Evolutionary conservation across 768 basidiomycete species (phyloP), one percentile per base, ranked within the genome.

Genomic region (Lactarius hatsudake): DNA sequence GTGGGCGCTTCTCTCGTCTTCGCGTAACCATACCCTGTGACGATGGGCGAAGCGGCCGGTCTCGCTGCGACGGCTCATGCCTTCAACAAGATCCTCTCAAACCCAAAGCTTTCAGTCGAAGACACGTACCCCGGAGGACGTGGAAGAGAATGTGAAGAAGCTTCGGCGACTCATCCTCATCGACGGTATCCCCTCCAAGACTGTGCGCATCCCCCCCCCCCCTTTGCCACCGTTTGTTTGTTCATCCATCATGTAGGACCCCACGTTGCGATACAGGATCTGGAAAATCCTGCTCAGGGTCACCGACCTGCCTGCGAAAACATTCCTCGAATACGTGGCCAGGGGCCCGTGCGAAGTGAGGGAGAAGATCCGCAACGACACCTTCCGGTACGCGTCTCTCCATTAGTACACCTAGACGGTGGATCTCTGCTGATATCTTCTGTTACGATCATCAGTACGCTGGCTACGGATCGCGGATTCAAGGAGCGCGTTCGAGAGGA

Each of bases 381-480:
- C 96, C 0, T 98, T 98, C 76, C 84, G 96, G 93, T 93, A 73
- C 65, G 76, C 72, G 2, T 45, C n/a, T 45, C 18, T 38, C 26
- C 23, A 62, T 43, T 13, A 17, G 26, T 17, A 48, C 15, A 5
- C 12, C 30, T 42, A 20, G 12, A 38, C 36, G 36, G 36, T 38
- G 36, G 3, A 5, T 58, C 56, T 67, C 38, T 40, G 32, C 20
- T 20, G n/a, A 23, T 26, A 30, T 38, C 64, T 61, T n/a, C 23
- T 48, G 30, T 42, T 2, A 36, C 48, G 5, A 55, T 45, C 3
- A 38, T 36, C 70, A 91, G 93, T 65, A 99, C 97, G 18, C 78
- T 99, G 28, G 96, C 96, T 2, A 99, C 96, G 1, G 97, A 99
- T 77, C 87, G 89, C 72, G 93, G 92, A n/a, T 98, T 99, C 81